These are phyloP conservation scores for Cicer yamashitae DNA, from an alignment of 306 rosid species.

Conservation along the genomic window DNA sequence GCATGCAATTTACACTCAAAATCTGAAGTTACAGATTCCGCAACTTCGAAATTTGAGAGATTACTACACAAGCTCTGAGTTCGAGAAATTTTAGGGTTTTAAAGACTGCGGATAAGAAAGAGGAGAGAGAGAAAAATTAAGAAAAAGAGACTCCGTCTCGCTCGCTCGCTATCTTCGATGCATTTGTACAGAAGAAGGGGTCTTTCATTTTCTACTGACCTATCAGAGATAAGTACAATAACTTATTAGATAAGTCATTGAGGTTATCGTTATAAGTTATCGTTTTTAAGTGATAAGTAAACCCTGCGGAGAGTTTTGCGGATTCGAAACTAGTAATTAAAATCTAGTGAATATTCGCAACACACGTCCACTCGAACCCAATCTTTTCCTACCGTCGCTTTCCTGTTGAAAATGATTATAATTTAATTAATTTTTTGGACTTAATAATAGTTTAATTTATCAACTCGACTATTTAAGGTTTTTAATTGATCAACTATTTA, in stretches of 20 bases:
- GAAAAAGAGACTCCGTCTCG: conserved; percentile 58
- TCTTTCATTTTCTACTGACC: conserved; percentile 67
- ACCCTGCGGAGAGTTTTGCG: conserved; percentile 34
- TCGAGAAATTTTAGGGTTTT: conserved; percentile 75
- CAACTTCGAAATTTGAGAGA: conserved; percentile 27
- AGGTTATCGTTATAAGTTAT: not conserved
- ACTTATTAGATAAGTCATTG: fast-evolving
- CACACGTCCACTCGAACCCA: conserved; percentile 72
- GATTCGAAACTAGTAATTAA: conserved; percentile 74
- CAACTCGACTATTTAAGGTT: too few relatives aligned
- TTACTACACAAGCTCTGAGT: conserved; percentile 45
- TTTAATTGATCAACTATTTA: not conserved
- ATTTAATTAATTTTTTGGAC: too few relatives aligned
- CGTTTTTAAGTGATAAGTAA: conserved; percentile 42
- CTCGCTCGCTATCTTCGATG: conserved; percentile 78
- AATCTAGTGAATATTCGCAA: conserved; percentile 75
- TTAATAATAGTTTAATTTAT: too few relatives aligned
- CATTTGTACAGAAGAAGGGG: conserved; percentile 54
- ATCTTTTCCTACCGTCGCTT: conserved; percentile 56
- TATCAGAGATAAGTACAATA: conserved; percentile 18
- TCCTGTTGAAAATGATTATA: conserved; percentile 17
- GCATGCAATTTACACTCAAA: conserved; percentile 7
- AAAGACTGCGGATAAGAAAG: conserved; percentile 59
- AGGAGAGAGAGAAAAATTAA: conserved; percentile 35
- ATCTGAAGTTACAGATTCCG: conserved; percentile 38